These are phyloP conservation scores for Retiboletus fuscus DNA, from an alignment of 1,284 basidiomycete genomes.

Conservation along the genomic window DNA sequence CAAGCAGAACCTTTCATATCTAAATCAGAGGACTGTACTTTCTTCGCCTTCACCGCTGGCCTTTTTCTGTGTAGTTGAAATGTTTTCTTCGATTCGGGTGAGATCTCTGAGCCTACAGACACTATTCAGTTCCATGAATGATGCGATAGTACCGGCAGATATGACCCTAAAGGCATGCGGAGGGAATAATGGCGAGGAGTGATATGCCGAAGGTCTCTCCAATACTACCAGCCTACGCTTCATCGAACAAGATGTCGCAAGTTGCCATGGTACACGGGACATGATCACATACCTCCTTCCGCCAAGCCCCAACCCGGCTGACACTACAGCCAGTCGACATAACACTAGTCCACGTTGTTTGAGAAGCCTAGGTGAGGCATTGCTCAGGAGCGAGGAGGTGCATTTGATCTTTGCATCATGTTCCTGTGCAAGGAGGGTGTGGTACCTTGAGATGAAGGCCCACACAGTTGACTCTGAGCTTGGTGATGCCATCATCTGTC, in stretches of 20 bases:
- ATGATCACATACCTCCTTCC: slow-evolving; percentile 81
- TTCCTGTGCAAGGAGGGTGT: slow-evolving; percentile 76
- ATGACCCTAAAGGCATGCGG: slow-evolving; percentile 85
- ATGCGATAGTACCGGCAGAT: slow-evolving; percentile 6
- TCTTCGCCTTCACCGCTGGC: slow-evolving; percentile 57
- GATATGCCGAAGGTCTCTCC: slow-evolving; percentile 85
- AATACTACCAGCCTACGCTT: slow-evolving; percentile 84
- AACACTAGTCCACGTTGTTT: slow-evolving; percentile 90
- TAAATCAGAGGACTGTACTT: slow-evolving; percentile 49
- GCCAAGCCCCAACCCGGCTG: slow-evolving; percentile 84
- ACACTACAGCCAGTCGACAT: slow-evolving; percentile 76
- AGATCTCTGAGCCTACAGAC: slow-evolving; percentile 78
- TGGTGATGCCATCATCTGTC: slow-evolving; percentile 18
- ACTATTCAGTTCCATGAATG: slow-evolving; percentile 20
- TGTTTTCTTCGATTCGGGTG: slow-evolving; percentile 83
- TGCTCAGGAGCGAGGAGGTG: slow-evolving; percentile 83
- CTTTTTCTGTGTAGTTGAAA: slow-evolving; percentile 60
- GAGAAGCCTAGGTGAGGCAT: slow-evolving; percentile 85
- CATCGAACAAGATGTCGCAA: slow-evolving; percentile 24
- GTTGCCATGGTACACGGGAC: background rate
- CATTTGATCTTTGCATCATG: slow-evolving; percentile 87
- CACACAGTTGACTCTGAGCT: slow-evolving; percentile 57
- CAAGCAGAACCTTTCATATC: slow-evolving; percentile 53
- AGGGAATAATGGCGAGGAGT: slow-evolving; percentile 77
- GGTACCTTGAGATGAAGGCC: slow-evolving; percentile 80